Evolutionary conservation across 148 eudicot genomes (phyloP), one percentile per base, ranked within the genome.

Genomic region (Linanthus parryae): DNA sequence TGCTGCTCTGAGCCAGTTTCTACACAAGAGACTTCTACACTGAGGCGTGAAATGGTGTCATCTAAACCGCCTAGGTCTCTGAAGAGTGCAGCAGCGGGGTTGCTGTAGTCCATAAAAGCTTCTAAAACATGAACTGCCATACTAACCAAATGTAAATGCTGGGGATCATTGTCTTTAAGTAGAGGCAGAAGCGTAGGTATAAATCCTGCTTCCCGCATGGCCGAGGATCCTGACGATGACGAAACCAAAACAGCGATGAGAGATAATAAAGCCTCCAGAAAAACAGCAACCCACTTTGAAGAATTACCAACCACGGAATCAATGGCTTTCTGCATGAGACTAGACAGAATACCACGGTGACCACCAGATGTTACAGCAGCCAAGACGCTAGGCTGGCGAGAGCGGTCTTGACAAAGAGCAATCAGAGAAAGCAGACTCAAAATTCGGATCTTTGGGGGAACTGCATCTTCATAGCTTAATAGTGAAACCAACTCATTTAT

Each of bases 161-260:
- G 96, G 24, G 99, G 80, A 66, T 92, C 73, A 37, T 89, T 76
- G 70, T 92, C 94, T 71, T 87, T 92, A 47, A 92, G 86, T 44
- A 92, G 85, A 51, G 99, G 99, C 39, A 92, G 66, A 70, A 92
- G 99, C 29, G 94, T 87, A 3, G 96, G 99, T 72, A 92, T 92
- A 64, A 92, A 92, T 62, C 99, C 96, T 33, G 96, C 89, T 75
- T 92, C 99, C 48, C 99, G 96, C 99, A 92, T 79, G 44, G 99
- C 94, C 55, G 94, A 79, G 48, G 94, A 92, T 42, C 99, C 99
- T 43, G 96, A 79, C 17, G 99, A 84, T 15, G 99, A 81, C 9
- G 96, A 81, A 37, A 92, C 99, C 71, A 92, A 67, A 51, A 82
- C 83, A 56, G 96, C 84, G 49, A 92, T 83, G 54, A 92, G 90